Evolutionary conservation across 2,329 filamentous ascomycete species (phyloP).

Genomic region (Fusarium haematococcum): DNA sequence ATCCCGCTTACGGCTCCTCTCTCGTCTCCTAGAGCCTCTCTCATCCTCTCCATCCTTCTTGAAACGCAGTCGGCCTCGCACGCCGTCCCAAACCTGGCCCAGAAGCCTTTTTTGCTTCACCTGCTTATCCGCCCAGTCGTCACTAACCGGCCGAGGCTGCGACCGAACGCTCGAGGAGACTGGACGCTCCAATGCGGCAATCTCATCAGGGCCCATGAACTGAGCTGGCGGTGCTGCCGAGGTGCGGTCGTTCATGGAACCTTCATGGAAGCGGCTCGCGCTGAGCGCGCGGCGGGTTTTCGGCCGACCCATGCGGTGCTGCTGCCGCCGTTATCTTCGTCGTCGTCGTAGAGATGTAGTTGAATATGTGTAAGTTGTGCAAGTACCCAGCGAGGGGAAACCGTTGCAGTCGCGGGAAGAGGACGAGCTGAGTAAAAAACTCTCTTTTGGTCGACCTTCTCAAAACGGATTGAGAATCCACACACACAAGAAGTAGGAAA

Average conservation of each 20-base stretch:
- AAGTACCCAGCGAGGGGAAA: neutral
- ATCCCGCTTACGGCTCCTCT: constrained; percentile 37
- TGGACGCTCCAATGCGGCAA: constrained; percentile 48
- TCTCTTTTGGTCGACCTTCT: neutral
- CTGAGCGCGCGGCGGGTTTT: constrained; percentile 49
- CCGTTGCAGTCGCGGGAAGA: neutral
- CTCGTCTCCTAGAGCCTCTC: constrained; percentile 37
- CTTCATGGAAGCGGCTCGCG: constrained; percentile 76
- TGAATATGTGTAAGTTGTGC: constrained; percentile 15
- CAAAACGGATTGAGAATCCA: neutral
- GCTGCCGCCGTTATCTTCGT: neutral
- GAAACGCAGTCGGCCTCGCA: constrained; percentile 49
- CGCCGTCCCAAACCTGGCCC: constrained; percentile 55
- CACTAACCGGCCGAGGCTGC: constrained; percentile 39
- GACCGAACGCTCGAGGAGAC: constrained; percentile 15
- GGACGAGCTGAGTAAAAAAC: neutral
- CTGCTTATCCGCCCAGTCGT: constrained; percentile 49
- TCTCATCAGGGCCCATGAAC: constrained; percentile 65
- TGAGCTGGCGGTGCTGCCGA: constrained; percentile 77
- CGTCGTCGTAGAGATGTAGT: neutral
- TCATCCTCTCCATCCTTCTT: constrained; percentile 43
- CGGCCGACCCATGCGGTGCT: constrained; percentile 45
- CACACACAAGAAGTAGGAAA: constrained; percentile 13
- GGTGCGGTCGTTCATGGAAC: constrained; percentile 85
- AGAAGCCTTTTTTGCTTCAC: constrained; percentile 49